These are phyloP conservation scores for Sugiyamaella chiloensis DNA, from an alignment of 805 yeast genomes.

Conservation along the genomic window DNA sequence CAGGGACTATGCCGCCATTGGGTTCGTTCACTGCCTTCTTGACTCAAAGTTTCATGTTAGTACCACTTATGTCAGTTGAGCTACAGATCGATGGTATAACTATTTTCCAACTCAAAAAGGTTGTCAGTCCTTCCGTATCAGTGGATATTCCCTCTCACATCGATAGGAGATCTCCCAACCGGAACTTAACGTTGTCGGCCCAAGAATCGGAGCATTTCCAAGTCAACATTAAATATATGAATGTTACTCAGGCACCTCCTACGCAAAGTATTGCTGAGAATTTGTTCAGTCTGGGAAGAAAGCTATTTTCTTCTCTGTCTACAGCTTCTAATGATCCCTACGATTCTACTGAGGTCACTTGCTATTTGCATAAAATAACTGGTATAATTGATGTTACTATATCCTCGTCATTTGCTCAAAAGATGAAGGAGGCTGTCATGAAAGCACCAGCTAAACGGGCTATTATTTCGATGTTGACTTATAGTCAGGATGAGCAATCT, in stretches of 20 bases:
- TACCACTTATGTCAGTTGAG: slow-evolving; percentile 31
- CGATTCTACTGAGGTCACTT: slow-evolving; percentile 30
- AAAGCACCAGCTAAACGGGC: slow-evolving; percentile 41
- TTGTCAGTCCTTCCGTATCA: slow-evolving; percentile 20
- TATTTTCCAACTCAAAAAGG: slow-evolving; percentile 31
- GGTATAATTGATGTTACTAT: slow-evolving; percentile 32
- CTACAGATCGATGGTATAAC: slow-evolving; percentile 29
- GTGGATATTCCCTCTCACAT: slow-evolving; percentile 27
- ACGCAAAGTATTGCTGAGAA: slow-evolving; percentile 23
- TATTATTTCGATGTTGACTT: slow-evolving; percentile 32
- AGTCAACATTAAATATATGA: slow-evolving; percentile 33
- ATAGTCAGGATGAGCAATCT: slow-evolving; percentile 29
- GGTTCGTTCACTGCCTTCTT: slow-evolving; percentile 36
- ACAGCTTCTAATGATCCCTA: slow-evolving; percentile 31
- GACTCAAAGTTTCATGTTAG: slow-evolving; percentile 38
- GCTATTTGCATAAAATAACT: slow-evolving; percentile 33
- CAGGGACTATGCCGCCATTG: slow-evolving; percentile 33
- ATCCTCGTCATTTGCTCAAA: slow-evolving; percentile 29
- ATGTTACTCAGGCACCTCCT: slow-evolving; percentile 34
- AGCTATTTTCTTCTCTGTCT: slow-evolving; percentile 29
- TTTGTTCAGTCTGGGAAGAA: slow-evolving; percentile 31
- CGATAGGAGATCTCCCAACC: slow-evolving; percentile 26
- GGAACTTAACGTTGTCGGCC: slow-evolving; percentile 25
- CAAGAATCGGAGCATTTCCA: slow-evolving; percentile 29
- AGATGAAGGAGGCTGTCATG: slow-evolving; percentile 37